Percentiles rank a stretch among this genome's conserved stretches.
phyloP scores from a whole-genome alignment of 2,329 filamentous ascomycete genomes.

The Xylariaceae sp. region DNA sequence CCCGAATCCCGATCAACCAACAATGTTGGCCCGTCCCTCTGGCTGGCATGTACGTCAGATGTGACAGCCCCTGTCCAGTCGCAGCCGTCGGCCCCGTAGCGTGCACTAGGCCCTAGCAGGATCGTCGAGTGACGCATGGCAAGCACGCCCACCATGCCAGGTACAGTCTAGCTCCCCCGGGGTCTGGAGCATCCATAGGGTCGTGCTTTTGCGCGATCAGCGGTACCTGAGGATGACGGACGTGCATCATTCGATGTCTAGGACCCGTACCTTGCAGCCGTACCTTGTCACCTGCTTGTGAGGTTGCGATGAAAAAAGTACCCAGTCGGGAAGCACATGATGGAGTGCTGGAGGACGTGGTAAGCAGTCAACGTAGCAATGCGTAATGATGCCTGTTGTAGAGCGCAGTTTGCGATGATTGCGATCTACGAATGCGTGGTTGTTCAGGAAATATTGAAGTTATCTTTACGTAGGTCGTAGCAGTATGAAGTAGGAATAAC shows the following conservation, averaged over 20 bases:
- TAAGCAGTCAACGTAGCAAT: no score
- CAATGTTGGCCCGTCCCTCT: background rate
- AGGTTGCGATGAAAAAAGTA: no score
- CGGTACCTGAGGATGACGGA: background rate
- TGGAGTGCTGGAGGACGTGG: no score
- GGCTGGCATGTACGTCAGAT: background rate
- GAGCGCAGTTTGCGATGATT: no score
- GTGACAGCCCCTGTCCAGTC: background rate
- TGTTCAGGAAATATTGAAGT: no score
- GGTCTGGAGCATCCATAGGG: no score
- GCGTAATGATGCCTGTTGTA: no score
- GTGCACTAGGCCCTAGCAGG: background rate
- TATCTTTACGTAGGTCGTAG: no score
- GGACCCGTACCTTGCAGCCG: background rate
- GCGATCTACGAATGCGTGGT: no score
- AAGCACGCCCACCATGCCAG: background rate
- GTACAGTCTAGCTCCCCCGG: background rate
- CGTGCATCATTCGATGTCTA: background rate
- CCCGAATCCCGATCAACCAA: background rate
- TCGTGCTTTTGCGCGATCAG: background rate
- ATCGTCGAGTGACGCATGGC: background rate
- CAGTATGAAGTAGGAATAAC: no score
- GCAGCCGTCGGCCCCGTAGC: background rate
- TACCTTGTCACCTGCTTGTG: background rate
- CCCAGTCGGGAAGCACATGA: no score